Base-by-base conservation (phyloP, 139 green algal genomes). In the Chlamydomonas sp. region DNA sequence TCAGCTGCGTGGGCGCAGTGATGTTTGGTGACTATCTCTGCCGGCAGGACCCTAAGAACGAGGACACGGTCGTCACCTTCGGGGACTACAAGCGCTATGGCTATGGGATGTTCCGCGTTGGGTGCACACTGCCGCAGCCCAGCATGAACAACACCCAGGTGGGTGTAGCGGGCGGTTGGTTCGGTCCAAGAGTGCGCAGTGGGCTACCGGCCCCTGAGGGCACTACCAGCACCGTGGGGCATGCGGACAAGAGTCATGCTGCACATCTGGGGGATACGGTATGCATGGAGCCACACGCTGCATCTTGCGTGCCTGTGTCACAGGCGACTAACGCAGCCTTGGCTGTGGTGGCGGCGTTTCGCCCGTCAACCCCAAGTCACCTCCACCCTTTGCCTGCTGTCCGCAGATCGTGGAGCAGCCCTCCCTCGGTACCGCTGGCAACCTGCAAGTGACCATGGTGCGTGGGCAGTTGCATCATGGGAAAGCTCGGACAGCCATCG, bases 1-100 rank as follows among this genome's bases (percentile, higher is more conserved):
- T 60, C 15, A 60, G 59, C n/a, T 89, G 85, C 78, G 61, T 85
- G 8, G 71, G 77, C 49, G 77, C 31, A 31, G 76, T 89, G 17
- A 72, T 68, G 66, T 68, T 89, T 31, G 85, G 85, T 0, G 85
- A 89, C 58, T 89, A 84, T 17, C 68, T 61, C 15, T 89, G 85
- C 63, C 68, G 85, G 20, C 77, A 81, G 31, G 78, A 85, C 17
- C n/a, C 62, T 3, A 75, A 14, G 1, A 61, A 64, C 60, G 2
- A 60, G 0, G 20, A 71, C 8, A 76, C 78, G 14, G 62, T 2
- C 1, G 74, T 87, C 31, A 18, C 58, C 1, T 88, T 88, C 5
- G 64, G 8, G 2, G 5, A 3, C 1, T n/a, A 14, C 0, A 5
- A 68, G 18, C 84, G 75, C 1, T 83, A 78, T 62, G 64, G 74